Conservation (phyloP, 2,329 filamentous ascomycete genomes). For the Arthrobotrys conoides region DNA sequence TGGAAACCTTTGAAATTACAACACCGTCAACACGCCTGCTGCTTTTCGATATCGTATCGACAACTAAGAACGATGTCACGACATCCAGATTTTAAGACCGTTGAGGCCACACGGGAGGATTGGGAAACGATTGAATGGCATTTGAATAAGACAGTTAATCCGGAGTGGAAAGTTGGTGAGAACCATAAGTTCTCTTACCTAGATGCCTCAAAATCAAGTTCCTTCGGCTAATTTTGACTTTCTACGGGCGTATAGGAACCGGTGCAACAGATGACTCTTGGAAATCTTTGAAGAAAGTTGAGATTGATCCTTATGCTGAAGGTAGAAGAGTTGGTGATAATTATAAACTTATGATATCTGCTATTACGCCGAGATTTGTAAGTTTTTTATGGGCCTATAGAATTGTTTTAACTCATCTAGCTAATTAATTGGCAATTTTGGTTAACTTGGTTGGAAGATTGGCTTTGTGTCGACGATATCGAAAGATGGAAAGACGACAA, state of each 20-base stretch:
- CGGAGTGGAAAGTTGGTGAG: conserved; percentile 53
- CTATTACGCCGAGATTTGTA: conserved; percentile 85
- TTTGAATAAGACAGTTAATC: conserved; percentile 46
- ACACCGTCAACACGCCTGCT: conserved; percentile 14
- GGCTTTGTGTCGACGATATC: conserved; percentile 74
- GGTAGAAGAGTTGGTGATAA: conserved; percentile 79
- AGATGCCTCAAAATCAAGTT: neutral
- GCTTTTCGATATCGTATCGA: neutral
- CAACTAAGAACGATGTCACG: conserved; percentile 66
- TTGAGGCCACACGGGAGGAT: conserved; percentile 76
- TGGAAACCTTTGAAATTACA: conserved; percentile 20
- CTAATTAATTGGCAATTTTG: no score
- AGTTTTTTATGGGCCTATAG: neutral
- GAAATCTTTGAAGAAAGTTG: conserved; percentile 72
- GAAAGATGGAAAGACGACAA: conserved; percentile 76
- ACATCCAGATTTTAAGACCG: conserved; percentile 81
- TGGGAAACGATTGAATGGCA: conserved; percentile 69
- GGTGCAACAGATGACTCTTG: conserved; percentile 65
- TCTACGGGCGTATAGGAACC: conserved; percentile 40
- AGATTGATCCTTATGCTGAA: conserved; percentile 85
- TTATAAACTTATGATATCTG: conserved; percentile 92
- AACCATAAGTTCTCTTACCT: conserved; percentile 62
- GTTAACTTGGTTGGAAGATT: conserved; percentile 59
- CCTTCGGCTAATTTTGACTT: neutral
- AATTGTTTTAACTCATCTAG: no score